Conservation (phyloP, 441 rosid genomes). For the Corymbia calophylla region DNA sequence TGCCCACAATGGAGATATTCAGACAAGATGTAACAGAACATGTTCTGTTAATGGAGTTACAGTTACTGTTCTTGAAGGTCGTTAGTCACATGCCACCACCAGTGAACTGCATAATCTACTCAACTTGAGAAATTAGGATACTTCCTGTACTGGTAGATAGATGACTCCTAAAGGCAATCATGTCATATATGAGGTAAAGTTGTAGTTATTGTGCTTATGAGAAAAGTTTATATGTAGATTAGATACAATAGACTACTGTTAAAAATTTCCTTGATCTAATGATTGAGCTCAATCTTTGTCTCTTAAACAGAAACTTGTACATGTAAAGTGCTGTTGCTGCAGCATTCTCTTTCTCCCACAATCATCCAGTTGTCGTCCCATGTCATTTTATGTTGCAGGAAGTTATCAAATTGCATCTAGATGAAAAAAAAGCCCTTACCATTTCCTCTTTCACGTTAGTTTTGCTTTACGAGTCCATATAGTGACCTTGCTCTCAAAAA, state of each 20-base stretch:
- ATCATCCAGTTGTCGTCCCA: no score
- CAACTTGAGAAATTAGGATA: background rate
- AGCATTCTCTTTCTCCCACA: no score
- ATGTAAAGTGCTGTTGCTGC: no score
- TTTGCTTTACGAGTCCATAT: no score
- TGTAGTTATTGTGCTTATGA: background rate
- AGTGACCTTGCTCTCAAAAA: no score
- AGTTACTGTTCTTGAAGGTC: constrained; percentile 20
- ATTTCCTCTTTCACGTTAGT: no score
- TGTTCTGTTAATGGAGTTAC: constrained; percentile 39
- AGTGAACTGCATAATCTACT: background rate
- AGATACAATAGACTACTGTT: background rate
- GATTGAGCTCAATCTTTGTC: no score
- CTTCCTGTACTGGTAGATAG: background rate
- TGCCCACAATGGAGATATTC: background rate
- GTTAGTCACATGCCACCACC: background rate
- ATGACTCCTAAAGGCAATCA: background rate
- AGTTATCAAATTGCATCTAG: no score
- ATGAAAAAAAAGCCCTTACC: no score
- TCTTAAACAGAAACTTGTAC: no score
- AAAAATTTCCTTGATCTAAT: background rate
- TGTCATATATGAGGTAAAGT: background rate
- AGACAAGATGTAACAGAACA: background rate
- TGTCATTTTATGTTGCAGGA: no score
- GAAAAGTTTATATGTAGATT: background rate